A percentile compares a stretch with the other conserved stretches of the same genome.
Evolutionary conservation across 306 rosid species (phyloP).

Genomic region (Ammopiptanthus mongolicus): DNA sequence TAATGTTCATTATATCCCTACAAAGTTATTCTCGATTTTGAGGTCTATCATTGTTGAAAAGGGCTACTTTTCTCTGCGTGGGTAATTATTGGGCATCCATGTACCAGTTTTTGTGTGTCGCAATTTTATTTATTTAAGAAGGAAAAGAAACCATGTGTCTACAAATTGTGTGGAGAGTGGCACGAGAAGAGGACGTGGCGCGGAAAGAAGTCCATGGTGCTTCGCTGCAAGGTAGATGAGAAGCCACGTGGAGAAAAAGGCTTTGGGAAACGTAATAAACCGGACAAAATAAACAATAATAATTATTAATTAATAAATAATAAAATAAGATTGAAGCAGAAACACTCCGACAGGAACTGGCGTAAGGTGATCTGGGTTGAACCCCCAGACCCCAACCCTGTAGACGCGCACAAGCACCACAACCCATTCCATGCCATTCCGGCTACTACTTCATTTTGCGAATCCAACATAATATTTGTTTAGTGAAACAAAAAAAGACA

Average conservation of each 20-base stretch:
- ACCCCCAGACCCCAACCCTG: slow-evolving; percentile 3
- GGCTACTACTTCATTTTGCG: background rate
- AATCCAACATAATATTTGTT: background rate
- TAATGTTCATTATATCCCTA: too few species aligned
- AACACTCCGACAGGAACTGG: slow-evolving; percentile 38
- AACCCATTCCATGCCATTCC: background rate
- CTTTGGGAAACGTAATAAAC: background rate
- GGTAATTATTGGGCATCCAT: background rate
- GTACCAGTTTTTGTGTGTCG: background rate
- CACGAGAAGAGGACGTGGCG: slow-evolving; percentile 33
- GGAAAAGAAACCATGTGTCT: background rate
- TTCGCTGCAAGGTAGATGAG: slow-evolving; percentile 26
- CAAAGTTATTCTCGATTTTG: background rate
- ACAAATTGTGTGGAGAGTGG: background rate
- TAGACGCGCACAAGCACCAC: background rate
- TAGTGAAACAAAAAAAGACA: background rate
- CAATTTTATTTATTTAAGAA: background rate
- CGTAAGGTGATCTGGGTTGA: slow-evolving; percentile 14
- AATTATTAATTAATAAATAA: background rate
- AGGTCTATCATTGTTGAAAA: background rate
- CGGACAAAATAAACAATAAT: background rate
- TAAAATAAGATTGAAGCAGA: background rate
- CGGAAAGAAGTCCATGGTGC: slow-evolving; percentile 10
- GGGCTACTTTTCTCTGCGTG: background rate
- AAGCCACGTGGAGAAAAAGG: slow-evolving; percentile 40